Percentiles rank a stretch among this genome's conserved stretches.
phyloP scores from a whole-genome alignment of 2,329 filamentous ascomycete species.

The Graphiopsis chlorocephala region DNA sequence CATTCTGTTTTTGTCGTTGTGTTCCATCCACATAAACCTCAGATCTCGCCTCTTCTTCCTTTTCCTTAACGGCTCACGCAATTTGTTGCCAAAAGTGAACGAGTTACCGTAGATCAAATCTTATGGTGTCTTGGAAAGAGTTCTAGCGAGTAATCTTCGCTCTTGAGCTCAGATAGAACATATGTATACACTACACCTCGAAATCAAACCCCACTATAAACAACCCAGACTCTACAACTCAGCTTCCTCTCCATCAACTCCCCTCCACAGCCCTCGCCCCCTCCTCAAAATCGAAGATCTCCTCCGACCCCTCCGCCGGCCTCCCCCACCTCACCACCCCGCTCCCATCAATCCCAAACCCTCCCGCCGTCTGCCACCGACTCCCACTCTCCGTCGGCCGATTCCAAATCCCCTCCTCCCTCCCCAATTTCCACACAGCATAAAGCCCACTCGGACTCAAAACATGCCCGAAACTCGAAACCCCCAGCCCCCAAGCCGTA shows the following conservation, averaged over 20 bases:
- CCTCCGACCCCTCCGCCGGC: slow-evolving; percentile 30
- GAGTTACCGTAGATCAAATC: too few relatives aligned
- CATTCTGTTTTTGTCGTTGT: neutral
- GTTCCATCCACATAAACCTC: neutral
- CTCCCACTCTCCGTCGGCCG: slow-evolving; percentile 63
- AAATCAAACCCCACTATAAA: neutral
- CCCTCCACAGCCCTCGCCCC: neutral
- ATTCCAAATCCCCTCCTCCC: slow-evolving; percentile 65
- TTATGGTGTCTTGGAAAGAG: too few relatives aligned
- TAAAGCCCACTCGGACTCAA: slow-evolving; percentile 58
- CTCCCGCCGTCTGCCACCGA: slow-evolving; percentile 67
- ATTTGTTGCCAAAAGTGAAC: neutral
- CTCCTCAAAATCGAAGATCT: slow-evolving; percentile 19
- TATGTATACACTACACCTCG: neutral
- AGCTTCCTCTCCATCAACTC: neutral
- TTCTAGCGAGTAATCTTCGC: neutral
- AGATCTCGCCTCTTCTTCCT: neutral
- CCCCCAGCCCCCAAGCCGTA: slow-evolving; percentile 63
- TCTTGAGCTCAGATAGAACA: neutral
- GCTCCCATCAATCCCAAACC: slow-evolving; percentile 58
- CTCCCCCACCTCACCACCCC: slow-evolving; percentile 52
- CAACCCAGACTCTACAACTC: neutral
- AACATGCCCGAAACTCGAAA: slow-evolving; percentile 61
- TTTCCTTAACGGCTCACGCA: neutral
- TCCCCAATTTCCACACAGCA: slow-evolving; percentile 57